Percentiles rank a stretch among this genome's conserved stretches.
Conservation (phyloP, 805 yeast species). For the Myxozyma sirexii region DNA sequence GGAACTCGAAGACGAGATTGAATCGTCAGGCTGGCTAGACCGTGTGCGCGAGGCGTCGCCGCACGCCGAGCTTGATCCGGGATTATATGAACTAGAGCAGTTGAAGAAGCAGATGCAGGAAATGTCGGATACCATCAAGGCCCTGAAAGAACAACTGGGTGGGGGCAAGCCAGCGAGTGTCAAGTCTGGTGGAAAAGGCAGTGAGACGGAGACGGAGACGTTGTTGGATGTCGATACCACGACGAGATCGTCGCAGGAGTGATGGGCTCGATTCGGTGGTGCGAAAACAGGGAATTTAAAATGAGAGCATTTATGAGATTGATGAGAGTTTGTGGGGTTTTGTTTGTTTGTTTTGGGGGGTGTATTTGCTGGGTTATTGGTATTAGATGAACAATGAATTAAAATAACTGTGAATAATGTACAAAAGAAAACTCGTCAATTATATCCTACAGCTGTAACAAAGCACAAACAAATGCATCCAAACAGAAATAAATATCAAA, state of each 20-base stretch:
- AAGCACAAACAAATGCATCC: neutral
- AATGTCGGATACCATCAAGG: conserved; percentile 10
- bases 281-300: neutral
- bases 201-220: conserved; percentile 11
- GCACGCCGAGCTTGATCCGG: conserved; percentile 55
- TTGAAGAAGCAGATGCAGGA: conserved; percentile 21
- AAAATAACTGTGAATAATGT: no score
- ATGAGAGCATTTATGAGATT: no score
- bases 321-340: no score
- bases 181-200: neutral
- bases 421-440: no score
- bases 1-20: conserved; percentile 69
- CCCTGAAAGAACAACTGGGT: neutral
- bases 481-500: neutral
- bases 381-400: no score
- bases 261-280: neutral
- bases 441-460: neutral
- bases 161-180: neutral
- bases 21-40: conserved; percentile 53
- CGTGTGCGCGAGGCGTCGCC: conserved; percentile 57
- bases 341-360: no score
- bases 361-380: no score
- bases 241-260: conserved; percentile 7
- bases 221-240: conserved; percentile 4
- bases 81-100: conserved; percentile 19